Percentiles rank a stretch among this genome's conserved stretches.
Evolutionary conservation across 805 yeast species (phyloP).

Genomic region (Pichia membranifaciens): DNA sequence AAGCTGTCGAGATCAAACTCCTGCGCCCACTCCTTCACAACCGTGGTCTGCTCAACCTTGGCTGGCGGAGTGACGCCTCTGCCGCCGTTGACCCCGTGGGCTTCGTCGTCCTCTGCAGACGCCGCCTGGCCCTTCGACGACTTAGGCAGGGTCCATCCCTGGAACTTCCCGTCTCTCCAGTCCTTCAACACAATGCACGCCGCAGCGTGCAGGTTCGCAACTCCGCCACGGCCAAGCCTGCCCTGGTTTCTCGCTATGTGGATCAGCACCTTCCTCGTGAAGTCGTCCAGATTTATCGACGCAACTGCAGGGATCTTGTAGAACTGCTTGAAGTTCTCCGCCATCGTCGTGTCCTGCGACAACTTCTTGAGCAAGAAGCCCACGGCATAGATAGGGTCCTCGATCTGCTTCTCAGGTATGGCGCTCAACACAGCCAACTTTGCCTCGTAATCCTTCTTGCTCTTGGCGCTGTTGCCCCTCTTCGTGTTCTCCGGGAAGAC

Average conservation of each 20-base stretch:
- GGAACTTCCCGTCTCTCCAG: constrained; percentile 94
- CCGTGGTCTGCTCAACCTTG: constrained; percentile 58
- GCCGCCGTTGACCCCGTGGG: constrained; percentile 28
- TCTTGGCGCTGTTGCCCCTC: constrained; percentile 37
- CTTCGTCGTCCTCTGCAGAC: constrained; percentile 26
- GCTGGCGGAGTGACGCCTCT: constrained; percentile 36
- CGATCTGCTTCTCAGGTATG: constrained; percentile 76
- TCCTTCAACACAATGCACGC: constrained; percentile 79
- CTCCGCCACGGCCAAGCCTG: constrained; percentile 85
- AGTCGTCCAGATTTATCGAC: constrained; percentile 63
- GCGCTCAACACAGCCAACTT: constrained; percentile 85
- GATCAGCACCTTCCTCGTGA: constrained; percentile 78
- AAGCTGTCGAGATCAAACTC: constrained; percentile 90
- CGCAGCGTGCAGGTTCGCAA: constrained; percentile 84
- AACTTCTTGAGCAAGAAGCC: constrained; percentile 69
- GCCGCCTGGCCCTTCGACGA: constrained; percentile 31
- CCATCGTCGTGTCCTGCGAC: constrained; percentile 68
- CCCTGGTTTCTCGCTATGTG: constrained; percentile 93
- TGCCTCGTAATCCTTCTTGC: constrained; percentile 70
- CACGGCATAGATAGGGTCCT: constrained; percentile 81
- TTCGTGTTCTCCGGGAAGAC: constrained; percentile 63
- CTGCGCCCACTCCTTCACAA: constrained; percentile 87
- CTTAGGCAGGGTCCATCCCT: constrained; percentile 83
- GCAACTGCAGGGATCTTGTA: constrained; percentile 82
- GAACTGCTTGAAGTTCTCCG: constrained; percentile 63